These are phyloP conservation scores for Fusarium albidum DNA, from an alignment of 2,329 filamentous ascomycete genomes.

Conservation along the genomic window DNA sequence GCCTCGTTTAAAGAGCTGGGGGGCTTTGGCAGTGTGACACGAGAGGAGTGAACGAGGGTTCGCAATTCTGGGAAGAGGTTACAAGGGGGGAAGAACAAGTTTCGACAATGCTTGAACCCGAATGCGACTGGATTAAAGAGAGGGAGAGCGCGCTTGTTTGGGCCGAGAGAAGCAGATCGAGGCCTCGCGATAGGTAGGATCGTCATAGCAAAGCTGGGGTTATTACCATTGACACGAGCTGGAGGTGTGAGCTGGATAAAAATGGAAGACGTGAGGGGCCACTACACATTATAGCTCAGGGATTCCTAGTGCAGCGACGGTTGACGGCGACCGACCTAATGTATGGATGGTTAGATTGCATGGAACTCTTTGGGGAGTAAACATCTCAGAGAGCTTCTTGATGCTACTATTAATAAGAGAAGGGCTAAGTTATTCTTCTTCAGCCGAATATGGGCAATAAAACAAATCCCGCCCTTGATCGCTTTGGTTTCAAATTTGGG, in stretches of 20 bases:
- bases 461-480: too few species aligned
- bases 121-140: conserved; percentile 4
- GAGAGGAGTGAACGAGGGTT: conserved; percentile 13
- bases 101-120: conserved; percentile 26
- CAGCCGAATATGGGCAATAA: too few species aligned
- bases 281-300: conserved; percentile 18
- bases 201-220: conserved; percentile 5
- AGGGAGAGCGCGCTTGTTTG: conserved; percentile 9
- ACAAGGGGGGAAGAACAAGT: conserved; percentile 23
- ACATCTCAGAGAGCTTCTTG: too few species aligned
- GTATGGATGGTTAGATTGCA: not conserved
- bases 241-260: too few species aligned
- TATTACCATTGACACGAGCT: not conserved
- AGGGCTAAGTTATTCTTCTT: too few species aligned
- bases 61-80: not conserved
- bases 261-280: conserved; percentile 2
- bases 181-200: conserved; percentile 8
- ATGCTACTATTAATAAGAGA: too few species aligned
- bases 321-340: conserved; percentile 4
- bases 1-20: conserved; percentile 13
- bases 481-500: conserved; percentile 2
- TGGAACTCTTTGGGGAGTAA: not conserved
- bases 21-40: conserved; percentile 25
- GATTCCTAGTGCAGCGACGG: conserved; percentile 23
- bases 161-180: conserved; percentile 10